Evolutionary conservation across 176 grass and related monocot species (phyloP).

Genomic region (Stipa capillata): DNA sequence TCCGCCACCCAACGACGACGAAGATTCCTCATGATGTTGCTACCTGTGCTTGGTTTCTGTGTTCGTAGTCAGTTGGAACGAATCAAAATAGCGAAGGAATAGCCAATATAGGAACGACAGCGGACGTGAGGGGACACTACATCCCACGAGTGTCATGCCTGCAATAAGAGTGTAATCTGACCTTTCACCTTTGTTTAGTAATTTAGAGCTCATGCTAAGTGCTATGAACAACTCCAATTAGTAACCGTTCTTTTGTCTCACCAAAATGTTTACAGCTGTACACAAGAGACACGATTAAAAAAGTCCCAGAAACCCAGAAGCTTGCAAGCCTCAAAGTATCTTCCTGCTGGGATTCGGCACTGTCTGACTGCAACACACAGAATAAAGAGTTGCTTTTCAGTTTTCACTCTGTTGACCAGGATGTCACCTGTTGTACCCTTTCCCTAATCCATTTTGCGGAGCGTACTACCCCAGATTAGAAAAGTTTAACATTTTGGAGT

Average conservation of each 20-base stretch:
- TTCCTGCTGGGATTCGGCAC: too few relatives aligned
- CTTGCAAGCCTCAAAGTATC: too few relatives aligned
- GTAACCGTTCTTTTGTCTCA: background rate
- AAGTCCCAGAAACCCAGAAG: too few relatives aligned
- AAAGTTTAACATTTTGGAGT: too few relatives aligned
- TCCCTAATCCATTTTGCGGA: too few relatives aligned
- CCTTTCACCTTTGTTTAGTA: too few relatives aligned
- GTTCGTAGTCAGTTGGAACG: background rate
- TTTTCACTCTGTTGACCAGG: too few relatives aligned
- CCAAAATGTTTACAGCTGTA: background rate
- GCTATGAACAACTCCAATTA: background rate
- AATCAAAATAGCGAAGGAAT: background rate
- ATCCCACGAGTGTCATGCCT: background rate
- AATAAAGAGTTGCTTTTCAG: too few relatives aligned
- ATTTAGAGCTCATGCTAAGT: too few relatives aligned
- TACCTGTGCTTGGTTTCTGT: background rate
- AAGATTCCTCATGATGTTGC: background rate
- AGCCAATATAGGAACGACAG: background rate
- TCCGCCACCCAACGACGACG: background rate
- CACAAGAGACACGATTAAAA: background rate
- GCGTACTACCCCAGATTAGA: too few relatives aligned
- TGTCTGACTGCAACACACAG: too few relatives aligned
- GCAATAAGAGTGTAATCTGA: background rate
- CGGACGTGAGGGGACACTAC: background rate
- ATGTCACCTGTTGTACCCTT: too few relatives aligned